These are phyloP conservation scores for Pleurotus platypus DNA, from an alignment of 768 basidiomycete genomes.

Conservation along the genomic window DNA sequence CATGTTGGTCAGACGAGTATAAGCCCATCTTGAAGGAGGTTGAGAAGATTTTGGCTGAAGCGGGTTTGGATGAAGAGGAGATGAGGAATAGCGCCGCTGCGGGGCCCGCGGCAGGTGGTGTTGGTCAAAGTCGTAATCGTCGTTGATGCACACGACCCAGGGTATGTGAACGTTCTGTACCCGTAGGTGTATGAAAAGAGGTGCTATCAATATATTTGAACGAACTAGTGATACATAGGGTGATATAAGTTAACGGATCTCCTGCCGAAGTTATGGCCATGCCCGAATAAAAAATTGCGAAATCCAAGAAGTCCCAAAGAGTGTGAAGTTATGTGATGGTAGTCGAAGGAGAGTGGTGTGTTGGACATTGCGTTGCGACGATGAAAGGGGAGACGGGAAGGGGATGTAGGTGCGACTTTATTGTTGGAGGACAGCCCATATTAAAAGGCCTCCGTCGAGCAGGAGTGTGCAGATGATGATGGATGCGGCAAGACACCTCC, in stretches of 20 bases:
- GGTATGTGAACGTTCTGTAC: no score
- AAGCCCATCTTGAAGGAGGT: constrained; percentile 82
- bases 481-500: constrained; percentile 52
- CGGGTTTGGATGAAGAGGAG: constrained; percentile 82
- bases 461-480: constrained; percentile 37
- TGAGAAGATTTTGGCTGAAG: constrained; percentile 78
- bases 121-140: constrained; percentile 51
- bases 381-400: not conserved
- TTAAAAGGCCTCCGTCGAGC: constrained; percentile 24
- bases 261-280: not conserved
- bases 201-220: not conserved
- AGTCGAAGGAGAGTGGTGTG: not conserved
- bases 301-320: not conserved
- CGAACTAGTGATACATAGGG: not conserved
- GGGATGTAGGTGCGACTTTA: not conserved
- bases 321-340: not conserved
- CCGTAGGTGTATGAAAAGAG: not conserved
- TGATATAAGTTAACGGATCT: not conserved
- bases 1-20: constrained; percentile 51
- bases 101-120: constrained; percentile 29
- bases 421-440: constrained; percentile 17
- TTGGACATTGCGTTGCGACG: not conserved
- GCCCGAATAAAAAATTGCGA: not conserved
- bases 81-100: constrained; percentile 58
- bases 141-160: constrained; percentile 18